phyloP scores from a whole-genome alignment of 2,329 filamentous ascomycete species.

The Trichothecium sympodiale region DNA sequence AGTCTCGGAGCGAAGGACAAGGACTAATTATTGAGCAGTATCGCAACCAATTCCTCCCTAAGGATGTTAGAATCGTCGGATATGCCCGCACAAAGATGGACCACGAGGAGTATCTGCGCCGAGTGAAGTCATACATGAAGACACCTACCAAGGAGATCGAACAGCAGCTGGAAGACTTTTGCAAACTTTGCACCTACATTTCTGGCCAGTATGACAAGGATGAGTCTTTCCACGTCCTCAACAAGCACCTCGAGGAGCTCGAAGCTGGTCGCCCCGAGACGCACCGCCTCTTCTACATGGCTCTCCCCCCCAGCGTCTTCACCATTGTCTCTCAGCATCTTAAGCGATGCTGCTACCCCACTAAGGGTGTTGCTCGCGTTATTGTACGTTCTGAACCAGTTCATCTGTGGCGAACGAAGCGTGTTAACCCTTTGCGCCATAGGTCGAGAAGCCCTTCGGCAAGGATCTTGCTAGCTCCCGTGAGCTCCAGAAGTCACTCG shows the following conservation, averaged over 20 bases:
- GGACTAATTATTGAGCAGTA: slow-evolving; percentile 45
- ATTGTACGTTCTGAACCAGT: slow-evolving; percentile 55
- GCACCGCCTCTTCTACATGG: slow-evolving; percentile 98
- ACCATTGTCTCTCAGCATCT: slow-evolving; percentile 94
- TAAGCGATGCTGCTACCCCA: slow-evolving; percentile 94
- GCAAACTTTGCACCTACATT: slow-evolving; percentile 78
- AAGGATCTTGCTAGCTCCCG: slow-evolving; percentile 93
- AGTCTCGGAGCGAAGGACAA: background rate
- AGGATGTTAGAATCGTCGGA: slow-evolving; percentile 92
- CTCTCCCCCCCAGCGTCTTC: slow-evolving; percentile 93
- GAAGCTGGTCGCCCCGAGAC: slow-evolving; percentile 75
- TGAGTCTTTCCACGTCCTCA: slow-evolving; percentile 79
- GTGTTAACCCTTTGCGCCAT: slow-evolving; percentile 6
- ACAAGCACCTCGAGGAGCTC: slow-evolving; percentile 74
- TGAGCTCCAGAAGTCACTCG: slow-evolving; percentile 86
- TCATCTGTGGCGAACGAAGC: background rate
- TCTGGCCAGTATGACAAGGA: slow-evolving; percentile 98
- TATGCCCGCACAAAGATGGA: slow-evolving; percentile 99
- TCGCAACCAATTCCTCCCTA: slow-evolving; percentile 96
- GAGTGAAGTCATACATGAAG: slow-evolving; percentile 98
- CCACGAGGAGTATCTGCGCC: slow-evolving; percentile 84
- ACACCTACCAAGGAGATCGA: slow-evolving; percentile 95
- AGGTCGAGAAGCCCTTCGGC: slow-evolving; percentile 99
- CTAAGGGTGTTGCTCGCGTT: slow-evolving; percentile 80
- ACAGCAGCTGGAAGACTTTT: slow-evolving; percentile 88